Evolutionary conservation across 2,329 filamentous ascomycete genomes (phyloP).

Genomic region (Sporothrix euskadiensis): DNA sequence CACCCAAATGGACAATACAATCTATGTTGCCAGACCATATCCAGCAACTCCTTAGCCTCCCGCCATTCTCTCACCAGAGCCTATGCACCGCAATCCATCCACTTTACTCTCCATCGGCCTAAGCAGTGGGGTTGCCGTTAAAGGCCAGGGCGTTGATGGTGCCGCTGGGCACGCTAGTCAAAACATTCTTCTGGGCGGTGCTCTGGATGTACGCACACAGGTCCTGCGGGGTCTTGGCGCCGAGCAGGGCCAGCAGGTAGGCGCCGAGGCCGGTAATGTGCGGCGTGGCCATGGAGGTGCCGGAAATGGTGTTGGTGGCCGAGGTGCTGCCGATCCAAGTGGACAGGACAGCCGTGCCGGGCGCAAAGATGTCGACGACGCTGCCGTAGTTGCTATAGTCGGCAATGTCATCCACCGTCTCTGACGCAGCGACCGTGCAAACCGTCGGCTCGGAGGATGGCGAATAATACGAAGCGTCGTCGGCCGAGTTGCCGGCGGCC

Average conservation of each 20-base stretch:
- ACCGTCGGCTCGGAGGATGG: constrained; percentile 51
- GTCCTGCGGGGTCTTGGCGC: constrained; percentile 44
- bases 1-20: neutral
- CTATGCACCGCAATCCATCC: neutral
- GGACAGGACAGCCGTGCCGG: constrained; percentile 50
- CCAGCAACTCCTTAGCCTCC: neutral
- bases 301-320: constrained; percentile 47
- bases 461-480: constrained; percentile 48
- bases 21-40: neutral
- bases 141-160: constrained; percentile 57
- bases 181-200: constrained; percentile 45
- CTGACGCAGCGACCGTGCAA: constrained; percentile 57
- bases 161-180: constrained; percentile 45
- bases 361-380: constrained; percentile 54
- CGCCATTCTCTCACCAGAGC: neutral
- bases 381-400: constrained; percentile 56
- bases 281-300: constrained; percentile 47
- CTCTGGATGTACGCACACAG: constrained; percentile 51
- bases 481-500: constrained; percentile 55
- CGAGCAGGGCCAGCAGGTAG: constrained; percentile 50
- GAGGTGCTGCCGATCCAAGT: constrained; percentile 50
- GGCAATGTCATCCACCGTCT: constrained; percentile 44
- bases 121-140: constrained; percentile 50
- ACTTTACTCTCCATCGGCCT: neutral
- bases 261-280: constrained; percentile 42